phyloP scores from a whole-genome alignment of 148 eudicot genomes.

The Camellia japonica region DNA sequence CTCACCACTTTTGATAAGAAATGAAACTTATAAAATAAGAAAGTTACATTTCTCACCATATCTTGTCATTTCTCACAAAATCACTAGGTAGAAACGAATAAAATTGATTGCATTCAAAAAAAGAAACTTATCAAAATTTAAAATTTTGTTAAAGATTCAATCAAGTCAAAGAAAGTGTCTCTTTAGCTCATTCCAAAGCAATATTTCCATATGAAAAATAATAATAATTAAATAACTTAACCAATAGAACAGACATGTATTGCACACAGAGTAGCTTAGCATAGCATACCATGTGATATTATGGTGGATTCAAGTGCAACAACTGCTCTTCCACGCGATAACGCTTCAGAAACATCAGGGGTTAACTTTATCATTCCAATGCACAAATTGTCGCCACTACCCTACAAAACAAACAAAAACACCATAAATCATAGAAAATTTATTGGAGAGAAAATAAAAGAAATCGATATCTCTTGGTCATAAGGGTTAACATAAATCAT shows the following conservation, averaged over 20 bases:
- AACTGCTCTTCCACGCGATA: constrained; percentile 67
- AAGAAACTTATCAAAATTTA: neutral
- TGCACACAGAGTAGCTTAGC: neutral
- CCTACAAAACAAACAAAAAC: constrained; percentile 13
- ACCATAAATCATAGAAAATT: neutral
- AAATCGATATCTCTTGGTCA: too few species aligned
- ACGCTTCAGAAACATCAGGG: constrained; percentile 69
- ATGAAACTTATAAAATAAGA: too few species aligned
- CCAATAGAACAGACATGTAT: neutral
- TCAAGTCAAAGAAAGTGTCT: neutral
- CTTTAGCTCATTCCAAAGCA: neutral
- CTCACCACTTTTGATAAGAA: too few species aligned
- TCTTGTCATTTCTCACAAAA: too few species aligned
- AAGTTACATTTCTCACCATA: too few species aligned
- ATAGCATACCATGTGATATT: constrained; percentile 73
- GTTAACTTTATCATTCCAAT: constrained; percentile 51
- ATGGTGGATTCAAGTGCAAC: constrained; percentile 96
- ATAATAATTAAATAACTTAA: neutral
- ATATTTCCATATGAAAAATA: neutral
- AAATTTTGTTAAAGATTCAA: neutral
- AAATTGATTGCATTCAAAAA: neutral
- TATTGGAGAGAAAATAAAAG: constrained; percentile 4
- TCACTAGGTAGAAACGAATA: neutral
- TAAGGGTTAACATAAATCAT: too few species aligned
- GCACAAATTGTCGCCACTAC: constrained; percentile 9